Percentiles rank a stretch among this genome's conserved stretches.
phyloP scores from a whole-genome alignment of 2,329 filamentous ascomycete species.

The Fusarium xylarioides region DNA sequence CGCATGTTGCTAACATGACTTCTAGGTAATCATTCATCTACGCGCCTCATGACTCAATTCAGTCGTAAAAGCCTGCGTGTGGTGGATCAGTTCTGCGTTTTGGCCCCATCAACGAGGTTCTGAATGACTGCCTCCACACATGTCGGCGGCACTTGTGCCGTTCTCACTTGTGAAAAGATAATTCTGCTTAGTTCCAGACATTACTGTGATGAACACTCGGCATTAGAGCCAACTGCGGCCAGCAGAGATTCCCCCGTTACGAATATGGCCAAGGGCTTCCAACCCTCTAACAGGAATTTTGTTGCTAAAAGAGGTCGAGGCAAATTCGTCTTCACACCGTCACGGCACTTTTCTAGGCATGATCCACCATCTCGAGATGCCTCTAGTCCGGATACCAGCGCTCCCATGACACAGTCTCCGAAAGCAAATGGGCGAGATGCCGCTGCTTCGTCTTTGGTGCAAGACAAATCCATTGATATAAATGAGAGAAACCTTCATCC shows the following conservation, averaged over 20 bases:
- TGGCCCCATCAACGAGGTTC: slow-evolving; percentile 8
- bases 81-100: slow-evolving; percentile 11
- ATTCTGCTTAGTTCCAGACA: slow-evolving; percentile 17
- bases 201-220: slow-evolving; percentile 22
- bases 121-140: slow-evolving; percentile 26
- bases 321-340: slow-evolving; percentile 1
- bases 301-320: slow-evolving; percentile 29
- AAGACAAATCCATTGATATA: neutral
- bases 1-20: slow-evolving; percentile 10
- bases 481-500: neutral
- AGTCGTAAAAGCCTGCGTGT: slow-evolving; percentile 1
- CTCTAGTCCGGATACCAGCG: neutral
- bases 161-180: slow-evolving; percentile 15
- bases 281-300: slow-evolving; percentile 5
- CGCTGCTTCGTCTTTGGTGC: neutral
- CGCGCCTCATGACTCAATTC: slow-evolving; percentile 4
- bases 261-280: neutral
- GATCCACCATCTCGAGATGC: neutral
- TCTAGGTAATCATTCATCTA: slow-evolving; percentile 2
- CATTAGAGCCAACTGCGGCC: neutral
- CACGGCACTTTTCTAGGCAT: neutral
- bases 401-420: neutral
- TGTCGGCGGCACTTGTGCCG: slow-evolving; percentile 28
- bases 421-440: neutral
- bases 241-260: neutral